Evolutionary conservation across 1,284 basidiomycete species (phyloP), one percentile per base, ranked within the genome.

Genomic region (Puccinia hordei): DNA sequence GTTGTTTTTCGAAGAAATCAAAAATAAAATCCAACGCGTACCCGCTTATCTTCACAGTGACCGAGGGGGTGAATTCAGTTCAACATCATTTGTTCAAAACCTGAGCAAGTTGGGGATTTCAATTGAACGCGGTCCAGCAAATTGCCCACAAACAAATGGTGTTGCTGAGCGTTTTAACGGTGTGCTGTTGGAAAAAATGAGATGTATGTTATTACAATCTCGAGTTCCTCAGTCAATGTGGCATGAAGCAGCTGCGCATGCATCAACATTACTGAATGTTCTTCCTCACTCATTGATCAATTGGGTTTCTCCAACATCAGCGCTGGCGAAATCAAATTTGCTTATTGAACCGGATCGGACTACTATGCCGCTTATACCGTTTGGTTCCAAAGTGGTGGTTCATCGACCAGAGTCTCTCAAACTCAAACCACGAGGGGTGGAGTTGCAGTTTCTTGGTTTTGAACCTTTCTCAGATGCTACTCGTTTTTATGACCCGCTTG

Each of bases 381-480:
- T 71, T 44, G 65, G 8, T 76, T 65, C 35, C n/a, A n/a, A n/a
- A n/a, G n/a, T n/a, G n/a, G n/a, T n/a, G n/a, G n/a, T n/a, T n/a
- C n/a, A n/a, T n/a, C n/a, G n/a, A n/a, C n/a, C n/a, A n/a, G n/a
- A n/a, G n/a, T n/a, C n/a, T n/a, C n/a, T n/a, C n/a, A n/a, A n/a
- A n/a, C n/a, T n/a, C n/a, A n/a, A n/a, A n/a, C n/a, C n/a, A n/a
- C n/a, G n/a, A n/a, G n/a, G n/a, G n/a, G n/a, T n/a, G n/a, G n/a
- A n/a, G n/a, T n/a, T n/a, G n/a, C n/a, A n/a, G n/a, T n/a, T n/a
- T n/a, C n/a, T 76, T 8, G 59, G 59, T 30, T 66, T 38, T 51
- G 74, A 76, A 66, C 41, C 22, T 24, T 66, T 30, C n/a, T 76
- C 74, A 12, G n/a, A 76, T 61, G 59, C 74, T 19, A 46, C 38